Evolutionary conservation across 345 rosid genomes (phyloP).

Genomic region (Chamaenerion angustifolium): DNA sequence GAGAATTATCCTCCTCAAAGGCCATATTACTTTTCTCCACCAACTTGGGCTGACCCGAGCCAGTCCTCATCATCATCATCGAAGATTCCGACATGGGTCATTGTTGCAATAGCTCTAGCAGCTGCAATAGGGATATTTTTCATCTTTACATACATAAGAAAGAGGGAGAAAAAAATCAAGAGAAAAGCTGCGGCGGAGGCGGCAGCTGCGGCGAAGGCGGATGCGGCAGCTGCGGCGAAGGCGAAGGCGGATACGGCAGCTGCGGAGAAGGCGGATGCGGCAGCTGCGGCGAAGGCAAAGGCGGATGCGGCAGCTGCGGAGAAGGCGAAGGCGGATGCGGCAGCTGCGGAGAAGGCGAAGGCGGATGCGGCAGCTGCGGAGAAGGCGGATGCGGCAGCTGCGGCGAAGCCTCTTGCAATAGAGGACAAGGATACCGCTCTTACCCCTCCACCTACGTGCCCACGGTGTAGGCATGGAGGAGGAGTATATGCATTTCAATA

Average conservation of each 20-base stretch:
- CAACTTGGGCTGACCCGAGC: neutral
- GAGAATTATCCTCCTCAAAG: neutral
- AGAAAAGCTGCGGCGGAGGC: neutral
- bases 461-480: neutral
- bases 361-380: no score
- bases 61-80: neutral
- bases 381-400: no score
- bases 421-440: neutral
- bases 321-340: no score
- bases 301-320: no score
- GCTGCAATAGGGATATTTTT: neutral
- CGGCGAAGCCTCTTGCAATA: neutral
- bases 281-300: no score
- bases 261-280: no score
- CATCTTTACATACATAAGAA: neutral
- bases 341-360: no score
- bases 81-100: slow-evolving; percentile 3
- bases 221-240: no score
- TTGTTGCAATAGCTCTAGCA: neutral
- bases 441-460: slow-evolving; percentile 1
- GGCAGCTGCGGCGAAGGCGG: no score
- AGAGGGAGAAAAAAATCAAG: slow-evolving; percentile 6
- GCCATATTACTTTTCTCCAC: neutral
- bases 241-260: no score
- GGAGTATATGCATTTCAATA: neutral